Evolutionary conservation across 2,329 filamentous ascomycete species (phyloP), one percentile per base, ranked within the genome.

Genomic region (Mycosphaerella sp.): DNA sequence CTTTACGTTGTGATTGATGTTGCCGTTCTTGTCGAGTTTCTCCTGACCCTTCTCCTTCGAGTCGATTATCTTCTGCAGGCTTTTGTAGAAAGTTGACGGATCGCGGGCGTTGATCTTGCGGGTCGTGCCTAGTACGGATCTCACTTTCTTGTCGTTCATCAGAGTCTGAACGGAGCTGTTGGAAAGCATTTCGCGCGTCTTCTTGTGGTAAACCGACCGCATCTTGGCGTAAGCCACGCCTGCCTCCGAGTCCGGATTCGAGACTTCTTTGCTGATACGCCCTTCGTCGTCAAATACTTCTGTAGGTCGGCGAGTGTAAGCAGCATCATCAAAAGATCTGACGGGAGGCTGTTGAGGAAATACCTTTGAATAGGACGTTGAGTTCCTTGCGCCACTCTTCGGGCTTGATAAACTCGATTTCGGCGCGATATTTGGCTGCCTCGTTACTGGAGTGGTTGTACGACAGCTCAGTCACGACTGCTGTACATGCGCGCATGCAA

Each of bases 401-500:
- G 0, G 49, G 59, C 9, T 70, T 67, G 45, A 85, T 77, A 62
- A 84, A 85, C 48, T 83, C 77, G 10, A 85, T 73, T 45, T 81
- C 76, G 0, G 79, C 81, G 1, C 71, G 68, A 58, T 84, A 85
- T 54, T 64, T 71, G 6, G 60, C 59, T 4, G 44, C 48, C 0
- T 71, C 66, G 4, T 75, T 64, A 0, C 72, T 62, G 6, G 69
- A 74, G 23, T 73, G 12, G 48, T 84, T 84, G 66, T 74, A 84
- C 0, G 76, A 76, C 1, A 85, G 74, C 60, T 85, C 81, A 0
- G 81, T 85, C 0, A 82, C 75, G 0, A 80, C 78, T 0, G 81
- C 80, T 0, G 82, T 85, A 53, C 81, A 84, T 0, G 82, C 81
- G 29, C 79, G 70, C 76, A 84, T 80, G 62, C 80, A 80, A 58